Conservation (phyloP, 208 protist species). For the Leptomonas pyrrhocoris region DNA sequence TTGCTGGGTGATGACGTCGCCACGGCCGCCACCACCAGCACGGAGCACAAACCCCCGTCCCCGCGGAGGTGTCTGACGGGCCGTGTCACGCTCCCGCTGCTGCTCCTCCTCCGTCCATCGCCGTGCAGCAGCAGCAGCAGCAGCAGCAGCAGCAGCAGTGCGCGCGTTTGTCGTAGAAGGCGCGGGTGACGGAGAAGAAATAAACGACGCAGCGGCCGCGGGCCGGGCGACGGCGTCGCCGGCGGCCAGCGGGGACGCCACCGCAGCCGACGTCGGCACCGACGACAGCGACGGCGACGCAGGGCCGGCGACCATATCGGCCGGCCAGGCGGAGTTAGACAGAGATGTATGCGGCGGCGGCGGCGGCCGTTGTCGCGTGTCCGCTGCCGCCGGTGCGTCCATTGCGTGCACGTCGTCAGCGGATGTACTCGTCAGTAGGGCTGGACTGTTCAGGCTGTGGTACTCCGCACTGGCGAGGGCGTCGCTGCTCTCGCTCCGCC, state of each 20-base stretch:
- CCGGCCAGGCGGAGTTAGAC: not conserved
- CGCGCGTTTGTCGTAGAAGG: not conserved
- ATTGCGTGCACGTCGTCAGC: not conserved
- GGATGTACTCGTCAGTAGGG: not conserved
- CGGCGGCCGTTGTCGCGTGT: not conserved
- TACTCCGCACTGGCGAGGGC: conserved; percentile 25
- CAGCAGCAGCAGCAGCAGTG: not conserved
- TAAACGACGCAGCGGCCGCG: not conserved
- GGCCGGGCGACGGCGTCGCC: not conserved
- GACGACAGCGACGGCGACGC: not conserved
- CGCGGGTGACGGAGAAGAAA: not conserved
- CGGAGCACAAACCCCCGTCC: too few species aligned
- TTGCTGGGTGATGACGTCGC: not conserved
- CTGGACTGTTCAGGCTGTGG: conserved; percentile 23
- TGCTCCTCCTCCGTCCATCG: too few species aligned
- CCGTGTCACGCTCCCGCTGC: too few species aligned
- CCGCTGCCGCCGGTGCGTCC: not conserved
- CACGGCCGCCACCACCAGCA: too few species aligned
- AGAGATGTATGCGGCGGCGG: not conserved
- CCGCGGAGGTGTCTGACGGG: too few species aligned
- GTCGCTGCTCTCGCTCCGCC: not conserved
- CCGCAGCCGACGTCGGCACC: not conserved
- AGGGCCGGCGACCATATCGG: not conserved
- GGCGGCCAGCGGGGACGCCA: not conserved
- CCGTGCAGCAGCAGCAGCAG: conserved; percentile 1